phyloP scores from a whole-genome alignment of 2,329 filamentous ascomycete genomes.

The Monosporascus sp. region DNA sequence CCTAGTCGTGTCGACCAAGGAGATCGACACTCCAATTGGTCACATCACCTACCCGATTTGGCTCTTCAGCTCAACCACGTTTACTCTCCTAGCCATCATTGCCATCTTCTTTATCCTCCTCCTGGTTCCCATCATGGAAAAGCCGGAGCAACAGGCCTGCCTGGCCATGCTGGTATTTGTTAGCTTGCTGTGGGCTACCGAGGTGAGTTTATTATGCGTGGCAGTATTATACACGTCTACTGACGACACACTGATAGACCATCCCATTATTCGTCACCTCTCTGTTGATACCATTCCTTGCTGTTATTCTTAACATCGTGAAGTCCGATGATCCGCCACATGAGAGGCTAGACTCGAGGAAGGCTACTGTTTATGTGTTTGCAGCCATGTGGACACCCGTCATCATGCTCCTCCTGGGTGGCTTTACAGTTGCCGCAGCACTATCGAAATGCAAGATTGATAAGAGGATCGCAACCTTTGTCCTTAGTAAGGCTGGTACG shows the following conservation, averaged over 20 bases:
- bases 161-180: slow-evolving; percentile 91
- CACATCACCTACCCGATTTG: slow-evolving; percentile 71
- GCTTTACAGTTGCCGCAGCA: slow-evolving; percentile 92
- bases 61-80: slow-evolving; percentile 78
- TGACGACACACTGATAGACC: slow-evolving; percentile 47
- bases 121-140: slow-evolving; percentile 74
- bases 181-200: slow-evolving; percentile 92
- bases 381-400: slow-evolving; percentile 98
- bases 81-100: slow-evolving; percentile 67
- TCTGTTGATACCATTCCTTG: slow-evolving; percentile 86
- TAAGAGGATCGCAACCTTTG: slow-evolving; percentile 92
- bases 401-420: slow-evolving; percentile 94
- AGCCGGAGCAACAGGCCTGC: slow-evolving; percentile 91
- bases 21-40: slow-evolving; percentile 75
- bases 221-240: background rate
- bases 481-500: slow-evolving; percentile 93
- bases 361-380: slow-evolving; percentile 80
- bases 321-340: slow-evolving; percentile 66
- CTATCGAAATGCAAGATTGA: slow-evolving; percentile 97
- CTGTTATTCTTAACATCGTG: slow-evolving; percentile 80
- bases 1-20: slow-evolving; percentile 55
- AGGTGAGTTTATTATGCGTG: slow-evolving; percentile 49
- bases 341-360: slow-evolving; percentile 68
- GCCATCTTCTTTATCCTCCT: slow-evolving; percentile 71
- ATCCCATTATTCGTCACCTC: slow-evolving; percentile 97